phyloP scores from a whole-genome alignment of 2,329 filamentous ascomycete genomes.

The Fusarium sulawesiense region DNA sequence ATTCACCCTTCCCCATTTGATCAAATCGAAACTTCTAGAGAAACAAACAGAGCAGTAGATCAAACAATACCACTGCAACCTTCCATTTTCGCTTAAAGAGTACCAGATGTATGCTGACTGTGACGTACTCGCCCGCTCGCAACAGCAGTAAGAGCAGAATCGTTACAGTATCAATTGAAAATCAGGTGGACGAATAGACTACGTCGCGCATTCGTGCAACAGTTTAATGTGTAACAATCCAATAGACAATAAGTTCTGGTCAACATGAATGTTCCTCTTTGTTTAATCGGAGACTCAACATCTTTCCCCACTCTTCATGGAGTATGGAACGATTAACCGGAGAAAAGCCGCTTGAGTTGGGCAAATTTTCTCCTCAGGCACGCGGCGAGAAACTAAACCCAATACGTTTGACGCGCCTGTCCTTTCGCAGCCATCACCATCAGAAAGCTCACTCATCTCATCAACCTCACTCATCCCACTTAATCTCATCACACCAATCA shows the following conservation, averaged over 20 bases:
- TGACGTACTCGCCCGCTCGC: neutral
- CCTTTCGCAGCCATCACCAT: slow-evolving; percentile 36
- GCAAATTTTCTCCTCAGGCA: slow-evolving; percentile 42
- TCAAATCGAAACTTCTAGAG: slow-evolving; percentile 24
- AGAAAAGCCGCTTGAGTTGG: slow-evolving; percentile 18
- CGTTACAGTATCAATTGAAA: neutral
- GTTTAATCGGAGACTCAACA: neutral
- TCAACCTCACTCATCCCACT: slow-evolving; percentile 26
- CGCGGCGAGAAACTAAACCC: slow-evolving; percentile 25
- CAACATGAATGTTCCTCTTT: neutral
- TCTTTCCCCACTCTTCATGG: neutral
- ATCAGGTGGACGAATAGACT: neutral
- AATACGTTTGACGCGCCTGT: slow-evolving; percentile 36
- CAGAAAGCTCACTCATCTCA: slow-evolving; percentile 39
- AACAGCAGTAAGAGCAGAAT: neutral
- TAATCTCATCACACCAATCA: slow-evolving; percentile 20
- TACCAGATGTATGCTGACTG: neutral
- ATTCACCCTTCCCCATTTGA: slow-evolving; percentile 24
- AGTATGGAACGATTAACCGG: slow-evolving; percentile 12
- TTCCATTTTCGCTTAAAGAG: neutral
- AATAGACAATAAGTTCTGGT: neutral
- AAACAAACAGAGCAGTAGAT: neutral
- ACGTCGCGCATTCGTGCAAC: neutral
- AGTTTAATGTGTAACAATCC: neutral
- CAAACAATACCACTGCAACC: neutral